Evolutionary conservation across 208 protist genomes (phyloP).

Genomic region (Herpetomonas muscarum): DNA sequence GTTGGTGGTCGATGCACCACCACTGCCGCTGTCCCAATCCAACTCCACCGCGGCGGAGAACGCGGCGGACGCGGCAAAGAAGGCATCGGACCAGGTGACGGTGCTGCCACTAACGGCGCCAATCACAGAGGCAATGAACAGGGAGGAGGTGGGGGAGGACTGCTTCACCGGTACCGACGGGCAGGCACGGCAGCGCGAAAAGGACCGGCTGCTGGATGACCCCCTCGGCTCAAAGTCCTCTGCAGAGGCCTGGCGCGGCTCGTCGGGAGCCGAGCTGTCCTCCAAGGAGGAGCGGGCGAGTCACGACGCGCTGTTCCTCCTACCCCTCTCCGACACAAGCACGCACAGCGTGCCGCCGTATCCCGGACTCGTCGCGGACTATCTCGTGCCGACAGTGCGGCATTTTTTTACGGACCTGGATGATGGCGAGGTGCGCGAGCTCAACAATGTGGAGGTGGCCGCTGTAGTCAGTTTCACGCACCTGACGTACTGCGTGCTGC

Average conservation of each 20-base stretch:
- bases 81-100: not conserved
- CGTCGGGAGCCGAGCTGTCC: not conserved
- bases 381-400: constrained; percentile 19
- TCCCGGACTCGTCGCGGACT: constrained; percentile 17
- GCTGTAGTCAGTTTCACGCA: constrained; percentile 31
- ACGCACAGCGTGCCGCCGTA: constrained; percentile 18
- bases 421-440: constrained; percentile 2
- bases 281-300: constrained; percentile 14
- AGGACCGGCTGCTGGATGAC: too few species aligned
- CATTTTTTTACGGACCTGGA: constrained; percentile 14
- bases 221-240: too few species aligned
- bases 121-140: not conserved
- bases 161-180: not conserved
- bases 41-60: not conserved
- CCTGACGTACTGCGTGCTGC: constrained; percentile 32
- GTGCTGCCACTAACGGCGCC: not conserved
- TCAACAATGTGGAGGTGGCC: constrained; percentile 22
- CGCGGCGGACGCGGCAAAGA: not conserved
- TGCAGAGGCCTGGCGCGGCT: too few species aligned
- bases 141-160: not conserved
- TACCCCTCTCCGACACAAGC: constrained; percentile 7
- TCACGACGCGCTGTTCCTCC: constrained; percentile 13
- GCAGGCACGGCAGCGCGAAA: too few species aligned
- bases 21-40: not conserved
- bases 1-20: constrained; percentile 4